Percentiles rank a stretch among this genome's conserved stretches.
Evolutionary conservation across 176 grass and related monocot species (phyloP).

Genomic region (Musa troglodytarum): DNA sequence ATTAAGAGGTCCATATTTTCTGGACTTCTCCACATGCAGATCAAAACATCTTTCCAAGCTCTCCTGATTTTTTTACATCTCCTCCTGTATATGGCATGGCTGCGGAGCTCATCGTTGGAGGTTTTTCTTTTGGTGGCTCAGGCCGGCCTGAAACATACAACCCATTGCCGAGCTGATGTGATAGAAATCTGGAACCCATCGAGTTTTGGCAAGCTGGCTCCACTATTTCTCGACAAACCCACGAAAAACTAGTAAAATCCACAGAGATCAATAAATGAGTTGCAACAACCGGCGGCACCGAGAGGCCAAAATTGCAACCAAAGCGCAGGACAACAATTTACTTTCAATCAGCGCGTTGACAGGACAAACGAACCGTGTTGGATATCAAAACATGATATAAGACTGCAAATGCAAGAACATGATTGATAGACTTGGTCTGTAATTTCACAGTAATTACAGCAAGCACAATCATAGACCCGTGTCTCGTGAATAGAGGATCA

Average conservation of each 20-base stretch:
- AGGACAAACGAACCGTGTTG: not conserved
- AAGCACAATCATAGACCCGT: not conserved
- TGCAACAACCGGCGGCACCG: not conserved
- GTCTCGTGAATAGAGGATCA: no score
- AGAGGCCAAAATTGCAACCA: not conserved
- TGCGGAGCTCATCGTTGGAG: constrained; percentile 48
- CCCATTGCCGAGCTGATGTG: constrained; percentile 86
- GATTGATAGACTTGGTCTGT: not conserved
- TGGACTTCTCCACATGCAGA: constrained; percentile 78
- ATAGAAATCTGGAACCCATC: constrained; percentile 79
- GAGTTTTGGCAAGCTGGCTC: constrained; percentile 20
- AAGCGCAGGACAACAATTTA: not conserved
- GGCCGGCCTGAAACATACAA: constrained; percentile 87
- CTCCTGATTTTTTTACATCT: constrained; percentile 89
- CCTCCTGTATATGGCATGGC: constrained; percentile 90
- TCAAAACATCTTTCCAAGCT: constrained; percentile 93
- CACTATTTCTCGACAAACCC: constrained; percentile 11
- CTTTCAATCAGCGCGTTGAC: not conserved
- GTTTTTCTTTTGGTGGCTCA: constrained; percentile 83
- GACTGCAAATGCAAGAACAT: not conserved
- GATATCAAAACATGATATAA: not conserved
- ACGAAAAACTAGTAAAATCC: not conserved
- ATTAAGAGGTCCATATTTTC: constrained; percentile 83
- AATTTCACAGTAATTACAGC: not conserved
- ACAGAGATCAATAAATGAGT: not conserved